These are phyloP conservation scores for Xylaria nigripes DNA, from an alignment of 495 filamentous ascomycete genomes.

Conservation along the genomic window DNA sequence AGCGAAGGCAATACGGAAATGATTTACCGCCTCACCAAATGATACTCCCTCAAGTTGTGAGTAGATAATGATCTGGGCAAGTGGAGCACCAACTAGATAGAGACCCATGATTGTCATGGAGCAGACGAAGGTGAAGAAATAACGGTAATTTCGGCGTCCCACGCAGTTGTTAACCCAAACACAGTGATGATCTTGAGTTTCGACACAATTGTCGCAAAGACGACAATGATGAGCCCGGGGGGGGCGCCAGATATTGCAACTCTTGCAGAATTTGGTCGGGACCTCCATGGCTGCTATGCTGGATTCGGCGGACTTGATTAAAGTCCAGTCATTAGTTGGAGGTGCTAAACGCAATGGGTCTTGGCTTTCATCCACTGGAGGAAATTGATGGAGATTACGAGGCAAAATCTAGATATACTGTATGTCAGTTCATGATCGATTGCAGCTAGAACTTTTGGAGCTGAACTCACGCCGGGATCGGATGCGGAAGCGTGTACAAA, in stretches of 20 bases:
- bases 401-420: constrained; percentile 59
- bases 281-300: constrained; percentile 85
- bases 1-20: constrained; percentile 73
- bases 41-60: constrained; percentile 48
- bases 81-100: constrained; percentile 64
- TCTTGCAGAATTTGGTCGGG: constrained; percentile 94
- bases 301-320: constrained; percentile 70
- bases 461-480: constrained; percentile 74
- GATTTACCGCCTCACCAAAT: constrained; percentile 57
- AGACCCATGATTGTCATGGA: constrained; percentile 65
- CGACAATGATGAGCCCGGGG: constrained; percentile 94
- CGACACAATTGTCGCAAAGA: constrained; percentile 91
- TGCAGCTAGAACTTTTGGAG: neutral
- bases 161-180: constrained; percentile 99
- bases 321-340: constrained; percentile 81
- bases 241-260: constrained; percentile 93
- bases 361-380: constrained; percentile 49
- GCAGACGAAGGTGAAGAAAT: constrained; percentile 86
- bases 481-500: constrained; percentile 86
- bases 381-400: constrained; percentile 61
- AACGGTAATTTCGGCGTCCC: constrained; percentile 94
- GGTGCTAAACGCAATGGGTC: constrained; percentile 77
- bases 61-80: constrained; percentile 75
- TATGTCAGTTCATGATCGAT: constrained; percentile 12
- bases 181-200: constrained; percentile 97